Evolutionary conservation across 2,329 filamentous ascomycete species (phyloP).

Genomic region (Fusarium anthophilum): DNA sequence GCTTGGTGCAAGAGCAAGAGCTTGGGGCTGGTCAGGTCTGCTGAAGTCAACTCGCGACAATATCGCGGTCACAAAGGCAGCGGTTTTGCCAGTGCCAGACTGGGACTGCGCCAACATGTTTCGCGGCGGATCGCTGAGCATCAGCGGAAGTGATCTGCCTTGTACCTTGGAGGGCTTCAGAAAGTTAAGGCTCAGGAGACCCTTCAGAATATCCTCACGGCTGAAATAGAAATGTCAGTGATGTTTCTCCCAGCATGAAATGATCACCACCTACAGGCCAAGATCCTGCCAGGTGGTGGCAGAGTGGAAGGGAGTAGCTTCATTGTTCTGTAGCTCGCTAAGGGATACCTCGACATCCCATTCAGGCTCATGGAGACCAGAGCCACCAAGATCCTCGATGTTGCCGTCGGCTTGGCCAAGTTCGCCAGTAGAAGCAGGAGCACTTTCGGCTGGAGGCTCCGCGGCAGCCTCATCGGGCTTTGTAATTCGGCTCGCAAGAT

Average conservation of each 20-base stretch:
- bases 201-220: slow-evolving; percentile 72
- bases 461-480: slow-evolving; percentile 50
- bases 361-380: slow-evolving; percentile 73
- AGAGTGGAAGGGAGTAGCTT: slow-evolving; percentile 87
- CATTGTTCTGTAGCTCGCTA: slow-evolving; percentile 86
- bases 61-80: slow-evolving; percentile 93
- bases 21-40: slow-evolving; percentile 77
- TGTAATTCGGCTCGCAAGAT: slow-evolving; percentile 62
- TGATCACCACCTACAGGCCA: slow-evolving; percentile 68
- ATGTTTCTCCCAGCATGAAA: neutral
- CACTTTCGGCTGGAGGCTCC: slow-evolving; percentile 29
- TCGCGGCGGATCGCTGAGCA: slow-evolving; percentile 83
- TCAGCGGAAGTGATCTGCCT: slow-evolving; percentile 89
- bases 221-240: slow-evolving; percentile 37
- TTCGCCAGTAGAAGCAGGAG: slow-evolving; percentile 31
- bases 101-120: slow-evolving; percentile 99
- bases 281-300: slow-evolving; percentile 86
- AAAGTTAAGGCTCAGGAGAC: slow-evolving; percentile 84
- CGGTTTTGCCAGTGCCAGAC: slow-evolving; percentile 97
- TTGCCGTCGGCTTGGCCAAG: slow-evolving; percentile 52
- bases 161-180: slow-evolving; percentile 97
- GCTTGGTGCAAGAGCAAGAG: slow-evolving; percentile 88
- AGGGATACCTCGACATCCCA: slow-evolving; percentile 94
- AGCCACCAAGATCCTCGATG: slow-evolving; percentile 54
- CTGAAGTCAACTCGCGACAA: slow-evolving; percentile 84